These are phyloP conservation scores for Collybiopsis confluens DNA, from an alignment of 768 basidiomycete genomes.

Conservation along the genomic window DNA sequence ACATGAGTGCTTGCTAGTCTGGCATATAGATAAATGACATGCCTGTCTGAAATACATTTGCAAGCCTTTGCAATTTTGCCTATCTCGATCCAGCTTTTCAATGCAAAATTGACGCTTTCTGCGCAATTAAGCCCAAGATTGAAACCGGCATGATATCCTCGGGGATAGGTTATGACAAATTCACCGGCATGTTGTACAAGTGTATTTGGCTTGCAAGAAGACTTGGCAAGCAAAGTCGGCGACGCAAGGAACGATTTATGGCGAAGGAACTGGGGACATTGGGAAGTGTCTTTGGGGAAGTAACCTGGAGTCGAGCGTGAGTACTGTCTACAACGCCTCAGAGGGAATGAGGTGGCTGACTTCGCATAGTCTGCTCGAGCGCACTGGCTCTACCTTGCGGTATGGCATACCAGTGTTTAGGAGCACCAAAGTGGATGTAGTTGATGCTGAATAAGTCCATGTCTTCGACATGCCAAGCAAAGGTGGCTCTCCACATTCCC, in stretches of 20 bases:
- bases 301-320: slow-evolving; percentile 48
- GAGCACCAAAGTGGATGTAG: slow-evolving; percentile 97
- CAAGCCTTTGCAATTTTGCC: slow-evolving; percentile 79
- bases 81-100: slow-evolving; percentile 90
- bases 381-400: slow-evolving; percentile 80
- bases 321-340: not conserved
- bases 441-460: slow-evolving; percentile 99
- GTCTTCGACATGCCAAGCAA: slow-evolving; percentile 99
- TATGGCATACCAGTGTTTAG: slow-evolving; percentile 95
- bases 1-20: not conserved
- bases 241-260: slow-evolving; percentile 96
- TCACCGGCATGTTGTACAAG: slow-evolving; percentile 93
- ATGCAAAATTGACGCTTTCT: slow-evolving; percentile 94
- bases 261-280: slow-evolving; percentile 90
- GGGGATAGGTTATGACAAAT: slow-evolving; percentile 92
- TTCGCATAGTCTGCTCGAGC: slow-evolving; percentile 87
- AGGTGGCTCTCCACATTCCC: slow-evolving; percentile 99
- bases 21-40: slow-evolving; percentile 9
- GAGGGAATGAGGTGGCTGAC: slow-evolving; percentile 34
- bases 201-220: slow-evolving; percentile 76
- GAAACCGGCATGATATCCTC: slow-evolving; percentile 96
- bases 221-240: slow-evolving; percentile 74
- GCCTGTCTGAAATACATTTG: slow-evolving; percentile 74
- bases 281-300: slow-evolving; percentile 82
- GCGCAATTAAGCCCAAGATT: slow-evolving; percentile 96